These are phyloP conservation scores for Tetrahymena elliotti DNA, from an alignment of 73 alveolate species.

Conservation along the genomic window DNA sequence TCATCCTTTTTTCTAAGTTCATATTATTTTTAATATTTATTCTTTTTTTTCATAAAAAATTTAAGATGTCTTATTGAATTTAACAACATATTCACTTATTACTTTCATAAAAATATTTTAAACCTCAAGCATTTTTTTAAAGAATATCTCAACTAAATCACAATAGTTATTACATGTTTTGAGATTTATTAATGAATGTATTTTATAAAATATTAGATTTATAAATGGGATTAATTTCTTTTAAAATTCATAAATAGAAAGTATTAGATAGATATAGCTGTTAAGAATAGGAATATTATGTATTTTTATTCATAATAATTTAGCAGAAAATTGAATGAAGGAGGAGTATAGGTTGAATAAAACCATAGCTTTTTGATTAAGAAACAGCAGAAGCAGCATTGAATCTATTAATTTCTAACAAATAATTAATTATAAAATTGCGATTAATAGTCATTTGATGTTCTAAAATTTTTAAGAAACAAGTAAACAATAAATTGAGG, in stretches of 20 bases:
- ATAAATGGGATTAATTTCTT: neutral
- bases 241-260: neutral
- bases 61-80: too few species aligned
- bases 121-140: too few species aligned
- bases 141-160: too few species aligned
- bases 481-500: neutral
- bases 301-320: neutral
- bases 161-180: too few species aligned
- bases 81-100: too few species aligned
- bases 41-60: too few species aligned
- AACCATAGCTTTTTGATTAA: too few species aligned
- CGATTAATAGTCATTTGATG: neutral
- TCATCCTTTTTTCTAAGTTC: too few species aligned
- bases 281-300: neutral
- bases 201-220: neutral
- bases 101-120: too few species aligned
- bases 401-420: neutral
- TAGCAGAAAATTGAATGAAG: too few species aligned
- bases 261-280: neutral
- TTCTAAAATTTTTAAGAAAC: neutral
- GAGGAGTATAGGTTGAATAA: neutral
- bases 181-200: too few species aligned
- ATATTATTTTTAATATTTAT: too few species aligned
- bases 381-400: neutral
- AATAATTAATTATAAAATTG: neutral